Evolutionary conservation across 176 grass and related monocot genomes (phyloP).

Genomic region (Lolium perenne): DNA sequence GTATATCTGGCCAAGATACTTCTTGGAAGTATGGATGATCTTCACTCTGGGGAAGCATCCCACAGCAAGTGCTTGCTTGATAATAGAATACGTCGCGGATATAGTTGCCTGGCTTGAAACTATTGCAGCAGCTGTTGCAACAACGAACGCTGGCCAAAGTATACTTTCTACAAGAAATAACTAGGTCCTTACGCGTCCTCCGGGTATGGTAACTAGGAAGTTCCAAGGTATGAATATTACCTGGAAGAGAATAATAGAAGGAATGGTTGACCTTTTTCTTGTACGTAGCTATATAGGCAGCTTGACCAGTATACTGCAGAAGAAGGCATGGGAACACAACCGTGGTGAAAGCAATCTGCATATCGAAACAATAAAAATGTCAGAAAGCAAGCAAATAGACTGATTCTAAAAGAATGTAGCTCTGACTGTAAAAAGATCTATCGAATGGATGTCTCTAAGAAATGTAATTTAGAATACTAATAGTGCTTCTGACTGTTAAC

Average conservation of each 20-base stretch:
- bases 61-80: constrained; percentile 84
- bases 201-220: neutral
- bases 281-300: constrained; percentile 69
- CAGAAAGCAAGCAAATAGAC: constrained; percentile 8
- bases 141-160: constrained; percentile 75
- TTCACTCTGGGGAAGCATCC: constrained; percentile 92
- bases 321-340: constrained; percentile 90
- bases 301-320: constrained; percentile 90
- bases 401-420: neutral
- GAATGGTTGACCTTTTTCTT: constrained; percentile 32
- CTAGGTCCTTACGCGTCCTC: neutral
- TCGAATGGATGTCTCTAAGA: neutral
- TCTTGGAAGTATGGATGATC: constrained; percentile 84
- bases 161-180: constrained; percentile 50
- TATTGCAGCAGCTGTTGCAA: constrained; percentile 78
- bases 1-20: constrained; percentile 86
- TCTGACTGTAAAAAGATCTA: neutral
- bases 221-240: constrained; percentile 35
- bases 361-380: neutral
- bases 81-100: constrained; percentile 83
- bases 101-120: constrained; percentile 96
- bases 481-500: neutral
- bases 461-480: neutral
- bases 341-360: constrained; percentile 78
- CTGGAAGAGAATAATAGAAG: constrained; percentile 83